Conservation (phyloP, 2,329 filamentous ascomycete genomes). For the Beauveria sp. region DNA sequence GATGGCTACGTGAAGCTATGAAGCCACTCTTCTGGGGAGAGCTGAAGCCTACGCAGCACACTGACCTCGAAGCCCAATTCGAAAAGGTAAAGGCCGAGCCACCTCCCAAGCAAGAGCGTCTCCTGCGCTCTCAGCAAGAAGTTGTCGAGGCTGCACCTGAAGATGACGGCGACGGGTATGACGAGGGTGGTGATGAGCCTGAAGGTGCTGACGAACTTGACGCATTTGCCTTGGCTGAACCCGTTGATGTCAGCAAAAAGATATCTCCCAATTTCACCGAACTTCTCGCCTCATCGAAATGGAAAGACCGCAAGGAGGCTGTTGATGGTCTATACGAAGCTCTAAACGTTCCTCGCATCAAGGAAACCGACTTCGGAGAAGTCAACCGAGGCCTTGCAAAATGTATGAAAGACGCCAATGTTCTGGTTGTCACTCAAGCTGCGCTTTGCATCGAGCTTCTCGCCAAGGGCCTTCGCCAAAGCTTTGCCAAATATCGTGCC, state of each 20-base stretch:
- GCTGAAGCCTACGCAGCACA: slow-evolving; percentile 89
- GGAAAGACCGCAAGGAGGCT: slow-evolving; percentile 96
- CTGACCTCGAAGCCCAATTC: slow-evolving; percentile 87
- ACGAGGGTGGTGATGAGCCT: slow-evolving; percentile 46
- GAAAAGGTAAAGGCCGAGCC: slow-evolving; percentile 87
- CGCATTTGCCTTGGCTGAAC: slow-evolving; percentile 72
- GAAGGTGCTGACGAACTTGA: slow-evolving; percentile 65
- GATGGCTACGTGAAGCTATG: slow-evolving; percentile 96
- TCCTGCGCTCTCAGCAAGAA: slow-evolving; percentile 83
- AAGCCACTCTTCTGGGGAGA: slow-evolving; percentile 97
- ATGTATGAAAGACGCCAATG: slow-evolving; percentile 97
- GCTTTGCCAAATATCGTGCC: slow-evolving; percentile 73
- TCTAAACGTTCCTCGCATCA: slow-evolving; percentile 81
- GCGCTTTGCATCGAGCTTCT: slow-evolving; percentile 87
- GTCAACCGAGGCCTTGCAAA: slow-evolving; percentile 80
- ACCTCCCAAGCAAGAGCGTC: slow-evolving; percentile 78
- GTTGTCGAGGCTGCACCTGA: slow-evolving; percentile 61
- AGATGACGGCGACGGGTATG: slow-evolving; percentile 49
- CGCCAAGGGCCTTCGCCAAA: slow-evolving; percentile 72
- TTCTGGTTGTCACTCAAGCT: slow-evolving; percentile 86
- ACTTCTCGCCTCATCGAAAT: slow-evolving; percentile 81
- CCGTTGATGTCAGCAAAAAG: slow-evolving; percentile 77
- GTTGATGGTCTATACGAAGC: slow-evolving; percentile 71
- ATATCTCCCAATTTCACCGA: slow-evolving; percentile 78
- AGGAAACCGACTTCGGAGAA: slow-evolving; percentile 83